Evolutionary conservation across 2,329 filamentous ascomycete species (phyloP).

Genomic region (Penicillium sp.): DNA sequence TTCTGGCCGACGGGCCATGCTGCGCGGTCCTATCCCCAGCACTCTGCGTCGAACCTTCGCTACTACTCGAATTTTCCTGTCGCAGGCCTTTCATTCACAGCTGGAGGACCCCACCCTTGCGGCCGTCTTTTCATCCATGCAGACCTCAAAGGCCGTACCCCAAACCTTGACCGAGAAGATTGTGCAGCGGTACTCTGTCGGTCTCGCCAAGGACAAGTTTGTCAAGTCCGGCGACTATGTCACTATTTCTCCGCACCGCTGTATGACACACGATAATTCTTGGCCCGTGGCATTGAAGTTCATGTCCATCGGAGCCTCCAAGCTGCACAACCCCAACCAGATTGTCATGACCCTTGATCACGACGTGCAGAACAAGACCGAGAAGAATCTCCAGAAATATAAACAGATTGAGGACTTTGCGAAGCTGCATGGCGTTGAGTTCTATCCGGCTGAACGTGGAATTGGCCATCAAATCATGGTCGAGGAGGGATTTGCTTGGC

Average conservation of each 20-base stretch:
- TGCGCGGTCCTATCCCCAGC: slow-evolving; percentile 17
- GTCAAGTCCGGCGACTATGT: slow-evolving; percentile 81
- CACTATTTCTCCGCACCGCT: slow-evolving; percentile 62
- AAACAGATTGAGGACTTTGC: slow-evolving; percentile 75
- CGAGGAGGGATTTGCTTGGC: slow-evolving; percentile 79
- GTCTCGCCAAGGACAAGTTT: slow-evolving; percentile 65
- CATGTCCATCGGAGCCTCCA: slow-evolving; percentile 72
- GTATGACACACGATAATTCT: slow-evolving; percentile 84
- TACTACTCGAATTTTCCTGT: slow-evolving; percentile 28
- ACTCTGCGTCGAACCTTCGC: slow-evolving; percentile 27
- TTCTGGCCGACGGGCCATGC: slow-evolving; percentile 16
- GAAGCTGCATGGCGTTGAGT: slow-evolving; percentile 65
- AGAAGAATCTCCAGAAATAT: slow-evolving; percentile 78
- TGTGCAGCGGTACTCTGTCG: slow-evolving; percentile 73
- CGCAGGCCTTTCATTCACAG: slow-evolving; percentile 59
- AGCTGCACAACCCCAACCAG: slow-evolving; percentile 65
- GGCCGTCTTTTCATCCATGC: slow-evolving; percentile 69
- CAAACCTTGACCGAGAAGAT: slow-evolving; percentile 93
- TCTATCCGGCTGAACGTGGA: slow-evolving; percentile 69
- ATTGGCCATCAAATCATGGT: slow-evolving; percentile 78
- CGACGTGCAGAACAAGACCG: slow-evolving; percentile 77
- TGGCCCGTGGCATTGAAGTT: slow-evolving; percentile 73
- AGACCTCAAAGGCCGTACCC: slow-evolving; percentile 49
- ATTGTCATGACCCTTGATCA: slow-evolving; percentile 82
- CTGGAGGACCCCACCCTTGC: slow-evolving; percentile 56